Base-by-base conservation (phyloP, 306 rosid genomes). In the Rosa multiflora region DNA sequence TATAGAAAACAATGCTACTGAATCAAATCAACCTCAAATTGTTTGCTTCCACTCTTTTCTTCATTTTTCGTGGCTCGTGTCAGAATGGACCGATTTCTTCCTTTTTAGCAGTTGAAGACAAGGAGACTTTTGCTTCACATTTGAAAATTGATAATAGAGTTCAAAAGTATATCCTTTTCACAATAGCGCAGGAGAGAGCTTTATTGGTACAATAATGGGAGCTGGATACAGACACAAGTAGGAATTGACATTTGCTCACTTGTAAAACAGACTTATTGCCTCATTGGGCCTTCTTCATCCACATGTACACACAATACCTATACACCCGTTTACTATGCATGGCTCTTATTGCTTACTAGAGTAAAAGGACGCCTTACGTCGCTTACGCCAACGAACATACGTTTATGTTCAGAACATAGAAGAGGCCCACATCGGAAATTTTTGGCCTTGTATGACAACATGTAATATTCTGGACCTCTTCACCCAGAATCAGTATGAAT, bases 151-250 rank as follows among this genome's bases (percentile, higher is more conserved):
- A 47, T 62, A 17, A 62, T 43, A 40, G 21, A 64, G 46, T 44
- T 76, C 14, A 5, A 20, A 63, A 47, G 15, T 18, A 75, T 46
- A 44, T 76, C 72, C 46, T 48, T 76, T 63, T 63, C 72, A 63
- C 48, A 63, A 63, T 63, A 46, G 20, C 61, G n/a, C 47, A 47
- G 62, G n/a, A n/a, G 63, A 10, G 4, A 76, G 61, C 62, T 47
- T 76, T 76, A 76, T 63, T 47, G 48, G 72, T 76, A 76, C 79
- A 63, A 44, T 76, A 63, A 76, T 62, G 47, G 37, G 48, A 62
- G 71, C 70, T 43, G 29, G 43, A 26, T 32, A 76, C 71, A 76
- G 35, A 69, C 72, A 75, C 70, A 29, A 76, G 29, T 18, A 76
- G 72, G 35, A 9, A 76, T 32, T n/a, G 62, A 47, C 79, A 63